Evolutionary conservation across 768 basidiomycete genomes (phyloP).

Genomic region (Mycena polygramma): DNA sequence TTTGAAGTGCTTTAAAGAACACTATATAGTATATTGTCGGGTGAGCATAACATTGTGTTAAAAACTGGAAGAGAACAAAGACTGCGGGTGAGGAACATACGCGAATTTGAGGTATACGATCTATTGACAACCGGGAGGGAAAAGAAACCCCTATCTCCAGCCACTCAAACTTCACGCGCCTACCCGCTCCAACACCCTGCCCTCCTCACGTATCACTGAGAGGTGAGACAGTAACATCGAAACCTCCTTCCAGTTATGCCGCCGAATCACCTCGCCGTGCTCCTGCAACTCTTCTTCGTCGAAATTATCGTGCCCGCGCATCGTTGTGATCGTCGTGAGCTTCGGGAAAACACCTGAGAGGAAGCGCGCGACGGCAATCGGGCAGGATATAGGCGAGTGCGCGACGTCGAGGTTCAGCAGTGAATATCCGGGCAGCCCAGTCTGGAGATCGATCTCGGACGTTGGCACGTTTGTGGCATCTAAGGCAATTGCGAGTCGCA

Average conservation of each 20-base stretch:
- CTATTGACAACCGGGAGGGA: too few species aligned
- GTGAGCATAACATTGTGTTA: too few species aligned
- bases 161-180: too few species aligned
- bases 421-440: neutral
- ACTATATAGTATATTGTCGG: too few species aligned
- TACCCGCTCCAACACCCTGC: neutral
- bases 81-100: too few species aligned
- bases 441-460: neutral
- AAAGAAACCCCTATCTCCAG: too few species aligned
- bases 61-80: too few species aligned
- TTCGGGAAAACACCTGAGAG: neutral
- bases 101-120: too few species aligned
- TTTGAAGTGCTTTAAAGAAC: too few species aligned
- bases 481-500: neutral
- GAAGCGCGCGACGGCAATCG: neutral
- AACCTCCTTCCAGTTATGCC: neutral
- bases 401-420: neutral
- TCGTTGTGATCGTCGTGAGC: neutral
- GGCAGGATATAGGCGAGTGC: neutral
- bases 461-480: slow-evolving; percentile 1
- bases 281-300: neutral
- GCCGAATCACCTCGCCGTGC: neutral
- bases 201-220: neutral
- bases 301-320: neutral
- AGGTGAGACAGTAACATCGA: neutral